Evolutionary conservation across 2,329 filamentous ascomycete genomes (phyloP).

Genomic region (Magnaporthiopsis incrustans): DNA sequence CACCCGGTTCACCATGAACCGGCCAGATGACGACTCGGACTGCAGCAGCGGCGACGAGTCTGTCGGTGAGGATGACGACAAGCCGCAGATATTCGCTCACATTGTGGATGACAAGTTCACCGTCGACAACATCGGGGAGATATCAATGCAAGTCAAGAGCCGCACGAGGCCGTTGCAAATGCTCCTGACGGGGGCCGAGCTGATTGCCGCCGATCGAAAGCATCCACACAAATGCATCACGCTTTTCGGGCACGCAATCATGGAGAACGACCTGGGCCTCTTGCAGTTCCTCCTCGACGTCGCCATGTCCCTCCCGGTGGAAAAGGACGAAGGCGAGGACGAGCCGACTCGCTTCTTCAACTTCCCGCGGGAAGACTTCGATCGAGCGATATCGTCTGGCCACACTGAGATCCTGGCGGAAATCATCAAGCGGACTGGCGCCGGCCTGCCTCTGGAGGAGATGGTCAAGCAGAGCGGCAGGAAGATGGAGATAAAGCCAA

Average conservation of each 20-base stretch:
- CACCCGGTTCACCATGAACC: conserved; percentile 39
- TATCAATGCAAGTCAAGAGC: conserved; percentile 62
- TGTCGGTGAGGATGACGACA: conserved; percentile 24
- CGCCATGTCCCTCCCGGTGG: conserved; percentile 33
- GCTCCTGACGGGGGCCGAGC: conserved; percentile 28
- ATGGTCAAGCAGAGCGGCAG: conserved; percentile 59
- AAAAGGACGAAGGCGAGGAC: conserved; percentile 27
- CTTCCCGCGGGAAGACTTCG: conserved; percentile 34
- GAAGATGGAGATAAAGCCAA: conserved; percentile 54
- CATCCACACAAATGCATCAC: conserved; percentile 12
- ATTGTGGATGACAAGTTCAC: conserved; percentile 62
- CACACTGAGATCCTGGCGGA: conserved; percentile 51
- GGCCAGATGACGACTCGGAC: conserved; percentile 27
- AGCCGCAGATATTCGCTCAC: conserved; percentile 40
- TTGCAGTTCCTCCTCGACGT: conserved; percentile 52
- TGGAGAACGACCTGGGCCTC: conserved; percentile 42
- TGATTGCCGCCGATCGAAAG: conserved; percentile 21
- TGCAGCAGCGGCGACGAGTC: conserved; percentile 17
- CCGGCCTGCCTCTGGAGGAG: conserved; percentile 59
- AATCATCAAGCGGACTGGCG: conserved; percentile 58
- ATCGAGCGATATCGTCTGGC: conserved; percentile 34
- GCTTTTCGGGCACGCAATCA: conserved; percentile 39
- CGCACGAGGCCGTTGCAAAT: conserved; percentile 45
- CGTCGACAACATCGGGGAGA: conserved; percentile 65
- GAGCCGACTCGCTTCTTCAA: conserved; percentile 24